Conservation (phyloP, 805 yeast genomes). For the Danielia reshetovae region DNA sequence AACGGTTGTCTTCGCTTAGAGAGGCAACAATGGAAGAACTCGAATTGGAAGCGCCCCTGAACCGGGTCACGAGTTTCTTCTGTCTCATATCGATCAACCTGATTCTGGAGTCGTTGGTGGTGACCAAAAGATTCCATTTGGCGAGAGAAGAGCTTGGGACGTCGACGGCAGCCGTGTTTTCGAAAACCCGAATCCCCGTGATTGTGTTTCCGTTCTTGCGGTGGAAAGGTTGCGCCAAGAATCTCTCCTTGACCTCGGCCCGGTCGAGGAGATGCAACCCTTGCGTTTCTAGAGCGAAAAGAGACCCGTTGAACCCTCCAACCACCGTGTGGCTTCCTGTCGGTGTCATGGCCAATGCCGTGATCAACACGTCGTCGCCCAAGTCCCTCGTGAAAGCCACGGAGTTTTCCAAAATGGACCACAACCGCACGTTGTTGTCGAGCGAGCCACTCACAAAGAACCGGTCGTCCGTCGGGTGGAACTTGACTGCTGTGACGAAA, state of each 20-base stretch:
- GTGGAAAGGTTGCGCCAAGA: slow-evolving; percentile 20
- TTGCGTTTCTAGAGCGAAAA: slow-evolving; percentile 57
- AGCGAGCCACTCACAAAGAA: slow-evolving; percentile 81
- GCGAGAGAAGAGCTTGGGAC: slow-evolving; percentile 5
- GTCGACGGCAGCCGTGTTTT: slow-evolving; percentile 14
- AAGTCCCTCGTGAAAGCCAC: slow-evolving; percentile 49
- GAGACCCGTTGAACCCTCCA: slow-evolving; percentile 78
- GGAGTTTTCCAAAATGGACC: slow-evolving; percentile 76
- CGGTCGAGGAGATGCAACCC: slow-evolving; percentile 46
- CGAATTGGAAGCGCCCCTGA: slow-evolving; percentile 70
- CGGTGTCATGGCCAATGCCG: slow-evolving; percentile 73
- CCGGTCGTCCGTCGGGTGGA: slow-evolving; percentile 84
- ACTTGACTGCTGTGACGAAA: slow-evolving; percentile 73
- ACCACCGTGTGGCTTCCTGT: slow-evolving; percentile 55
- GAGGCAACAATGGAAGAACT: slow-evolving; percentile 71
- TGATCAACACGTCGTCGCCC: slow-evolving; percentile 63
- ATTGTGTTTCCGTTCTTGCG: slow-evolving; percentile 45
- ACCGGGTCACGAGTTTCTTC: slow-evolving; percentile 56
- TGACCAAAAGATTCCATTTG: slow-evolving; percentile 44
- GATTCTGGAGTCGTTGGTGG: slow-evolving; percentile 80
- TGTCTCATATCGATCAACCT: slow-evolving; percentile 58
- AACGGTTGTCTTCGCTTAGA: slow-evolving; percentile 50
- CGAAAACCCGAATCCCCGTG: slow-evolving; percentile 66
- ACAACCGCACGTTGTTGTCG: slow-evolving; percentile 70
- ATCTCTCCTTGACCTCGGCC: slow-evolving; percentile 29